Conservation (phyloP, 2,329 filamentous ascomycete species). For the Scedosporium apiospermum region DNA sequence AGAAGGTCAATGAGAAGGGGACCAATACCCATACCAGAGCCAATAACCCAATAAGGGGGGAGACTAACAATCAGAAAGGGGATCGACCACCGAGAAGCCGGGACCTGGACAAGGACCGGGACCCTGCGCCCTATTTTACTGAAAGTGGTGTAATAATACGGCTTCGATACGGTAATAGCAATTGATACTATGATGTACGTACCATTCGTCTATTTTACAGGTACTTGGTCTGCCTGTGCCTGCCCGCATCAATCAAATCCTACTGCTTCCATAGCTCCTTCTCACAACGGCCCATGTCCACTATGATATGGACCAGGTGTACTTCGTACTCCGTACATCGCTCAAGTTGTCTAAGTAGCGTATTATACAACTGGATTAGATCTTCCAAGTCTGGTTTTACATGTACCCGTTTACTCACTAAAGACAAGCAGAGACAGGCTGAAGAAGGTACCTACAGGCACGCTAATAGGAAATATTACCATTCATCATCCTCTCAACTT, state of each 20-base stretch:
- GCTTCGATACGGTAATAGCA: background rate
- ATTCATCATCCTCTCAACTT: background rate
- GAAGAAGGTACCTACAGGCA: background rate
- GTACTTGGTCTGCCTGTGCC: no score
- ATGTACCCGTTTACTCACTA: background rate
- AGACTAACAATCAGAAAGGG: constrained; percentile 4
- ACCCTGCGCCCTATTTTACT: background rate
- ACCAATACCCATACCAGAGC: background rate
- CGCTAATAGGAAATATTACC: no score
- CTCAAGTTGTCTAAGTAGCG: background rate
- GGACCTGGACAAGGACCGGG: background rate
- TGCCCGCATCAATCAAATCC: no score
- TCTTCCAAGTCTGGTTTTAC: background rate
- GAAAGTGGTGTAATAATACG: constrained; percentile 1
- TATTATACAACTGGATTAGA: background rate
- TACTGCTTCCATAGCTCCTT: no score
- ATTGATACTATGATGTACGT: no score
- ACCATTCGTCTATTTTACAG: no score
- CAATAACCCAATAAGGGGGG: background rate
- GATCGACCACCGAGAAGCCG: constrained; percentile 2
- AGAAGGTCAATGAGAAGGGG: background rate
- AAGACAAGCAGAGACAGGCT: background rate
- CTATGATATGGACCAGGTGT: background rate
- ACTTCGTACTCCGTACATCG: no score
- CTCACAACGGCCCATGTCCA: no score